phyloP scores from a whole-genome alignment of 2,329 filamentous ascomycete genomes.

The Alternaria sp. region DNA sequence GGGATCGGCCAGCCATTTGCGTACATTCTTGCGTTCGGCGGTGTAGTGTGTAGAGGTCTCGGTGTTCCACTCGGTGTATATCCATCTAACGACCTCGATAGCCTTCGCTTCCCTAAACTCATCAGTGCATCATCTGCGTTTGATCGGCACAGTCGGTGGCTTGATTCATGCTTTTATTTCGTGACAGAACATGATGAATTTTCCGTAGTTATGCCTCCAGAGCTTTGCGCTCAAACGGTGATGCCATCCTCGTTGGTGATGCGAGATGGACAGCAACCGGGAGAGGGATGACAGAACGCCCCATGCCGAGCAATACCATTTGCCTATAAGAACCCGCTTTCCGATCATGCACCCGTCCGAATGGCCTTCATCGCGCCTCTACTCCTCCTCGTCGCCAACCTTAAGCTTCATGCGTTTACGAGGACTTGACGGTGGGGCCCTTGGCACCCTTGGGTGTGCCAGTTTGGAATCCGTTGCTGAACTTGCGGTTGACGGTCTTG shows the following conservation, averaged over 20 bases:
- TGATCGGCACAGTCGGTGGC: constrained; percentile 10
- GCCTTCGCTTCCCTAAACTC: neutral
- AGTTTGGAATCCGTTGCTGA: constrained; percentile 97
- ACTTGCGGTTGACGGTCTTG: constrained; percentile 88
- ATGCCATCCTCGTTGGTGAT: constrained; percentile 39
- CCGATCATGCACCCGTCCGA: constrained; percentile 38
- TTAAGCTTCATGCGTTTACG: constrained; percentile 20
- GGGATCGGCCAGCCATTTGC: neutral
- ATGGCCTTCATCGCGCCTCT: constrained; percentile 34
- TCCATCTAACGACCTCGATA: neutral
- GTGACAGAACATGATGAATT: constrained; percentile 50
- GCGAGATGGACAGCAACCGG: constrained; percentile 39
- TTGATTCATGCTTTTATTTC: constrained; percentile 42
- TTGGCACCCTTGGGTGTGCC: constrained; percentile 85
- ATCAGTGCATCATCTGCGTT: neutral
- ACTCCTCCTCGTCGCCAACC: constrained; percentile 21
- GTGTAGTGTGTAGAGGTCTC: neutral
- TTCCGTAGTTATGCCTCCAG: constrained; percentile 48
- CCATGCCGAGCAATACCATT: constrained; percentile 48
- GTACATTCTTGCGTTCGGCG: neutral
- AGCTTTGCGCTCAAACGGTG: constrained; percentile 37
- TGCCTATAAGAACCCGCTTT: constrained; percentile 42
- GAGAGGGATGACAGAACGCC: constrained; percentile 47
- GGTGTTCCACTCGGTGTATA: neutral
- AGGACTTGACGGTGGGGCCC: constrained; percentile 58